Percentiles rank a stretch among this genome's conserved stretches.
Evolutionary conservation across 2,329 filamentous ascomycete species (phyloP).

Genomic region (Xylariaceae sp.): DNA sequence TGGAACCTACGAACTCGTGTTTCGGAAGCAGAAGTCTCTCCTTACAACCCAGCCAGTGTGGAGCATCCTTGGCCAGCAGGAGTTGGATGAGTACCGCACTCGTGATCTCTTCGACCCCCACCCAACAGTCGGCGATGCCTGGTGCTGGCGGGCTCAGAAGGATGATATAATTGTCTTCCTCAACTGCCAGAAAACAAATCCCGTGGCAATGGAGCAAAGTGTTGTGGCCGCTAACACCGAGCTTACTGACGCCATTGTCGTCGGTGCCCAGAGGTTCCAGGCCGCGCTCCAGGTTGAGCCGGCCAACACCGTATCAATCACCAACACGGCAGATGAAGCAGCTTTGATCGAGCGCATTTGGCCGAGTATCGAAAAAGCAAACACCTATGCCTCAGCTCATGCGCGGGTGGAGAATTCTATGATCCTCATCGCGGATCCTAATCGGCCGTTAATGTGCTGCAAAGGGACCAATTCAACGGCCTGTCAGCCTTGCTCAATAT

Average conservation of each 20-base stretch:
- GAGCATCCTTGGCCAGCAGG: slow-evolving; percentile 11
- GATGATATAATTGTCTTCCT: slow-evolving; percentile 34
- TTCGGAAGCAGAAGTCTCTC: slow-evolving; percentile 15
- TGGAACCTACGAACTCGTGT: slow-evolving; percentile 24
- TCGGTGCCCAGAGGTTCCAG: slow-evolving; percentile 22
- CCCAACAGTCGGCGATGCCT: slow-evolving; percentile 22
- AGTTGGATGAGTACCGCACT: slow-evolving; percentile 22
- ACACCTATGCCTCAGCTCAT: slow-evolving; percentile 18
- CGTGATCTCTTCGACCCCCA: slow-evolving; percentile 26
- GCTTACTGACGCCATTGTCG: slow-evolving; percentile 16
- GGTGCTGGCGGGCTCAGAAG: slow-evolving; percentile 26
- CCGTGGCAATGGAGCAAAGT: slow-evolving; percentile 28
- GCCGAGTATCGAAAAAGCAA: slow-evolving; percentile 23
- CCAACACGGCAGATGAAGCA: slow-evolving; percentile 18
- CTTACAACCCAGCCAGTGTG: slow-evolving; percentile 14
- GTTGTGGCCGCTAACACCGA: slow-evolving; percentile 17
- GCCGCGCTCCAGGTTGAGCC: slow-evolving; percentile 23
- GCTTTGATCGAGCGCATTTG: slow-evolving; percentile 23
- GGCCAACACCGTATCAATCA: not conserved
- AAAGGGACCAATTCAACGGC: slow-evolving; percentile 21
- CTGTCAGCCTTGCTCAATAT: slow-evolving; percentile 18
- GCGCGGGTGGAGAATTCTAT: slow-evolving; percentile 21
- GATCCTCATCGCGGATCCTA: slow-evolving; percentile 13
- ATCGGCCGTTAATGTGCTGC: slow-evolving; percentile 20
- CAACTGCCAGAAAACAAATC: slow-evolving; percentile 32